phyloP scores from a whole-genome alignment of 495 filamentous ascomycete species.

The Aspergillus baeticus region DNA sequence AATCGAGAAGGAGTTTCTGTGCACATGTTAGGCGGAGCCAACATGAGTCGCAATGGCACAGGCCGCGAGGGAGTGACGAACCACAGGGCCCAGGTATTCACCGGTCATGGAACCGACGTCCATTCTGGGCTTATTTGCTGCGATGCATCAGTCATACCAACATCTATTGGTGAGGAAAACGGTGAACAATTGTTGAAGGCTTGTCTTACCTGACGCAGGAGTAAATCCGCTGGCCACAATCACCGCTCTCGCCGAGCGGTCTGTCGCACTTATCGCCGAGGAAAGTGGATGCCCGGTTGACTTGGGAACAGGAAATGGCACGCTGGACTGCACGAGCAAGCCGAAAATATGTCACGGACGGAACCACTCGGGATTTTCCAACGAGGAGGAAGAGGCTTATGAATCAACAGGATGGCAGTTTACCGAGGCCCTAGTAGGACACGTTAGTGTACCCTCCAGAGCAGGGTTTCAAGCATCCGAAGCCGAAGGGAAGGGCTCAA shows the following conservation, averaged over 20 bases:
- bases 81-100: constrained; percentile 60
- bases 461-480: background rate
- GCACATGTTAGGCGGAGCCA: constrained; percentile 68
- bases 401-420: constrained; percentile 9
- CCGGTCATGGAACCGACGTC: constrained; percentile 46
- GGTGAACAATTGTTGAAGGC: background rate
- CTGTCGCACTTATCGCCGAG: constrained; percentile 48
- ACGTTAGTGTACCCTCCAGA: background rate
- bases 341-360: background rate
- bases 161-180: constrained; percentile 46
- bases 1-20: constrained; percentile 59
- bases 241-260: constrained; percentile 63
- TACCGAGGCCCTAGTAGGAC: constrained; percentile 6
- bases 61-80: constrained; percentile 61
- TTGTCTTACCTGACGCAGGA: background rate
- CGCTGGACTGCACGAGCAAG: background rate
- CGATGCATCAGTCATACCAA: constrained; percentile 63
- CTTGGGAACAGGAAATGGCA: constrained; percentile 46
- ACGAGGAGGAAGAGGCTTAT: background rate
- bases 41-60: constrained; percentile 59
- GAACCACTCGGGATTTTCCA: too few species aligned
- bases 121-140: constrained; percentile 60
- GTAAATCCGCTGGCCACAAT: constrained; percentile 73
- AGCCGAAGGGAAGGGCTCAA: constrained; percentile 1
- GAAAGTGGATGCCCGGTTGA: constrained; percentile 45